Evolutionary conservation across 2,329 filamentous ascomycete genomes (phyloP), one percentile per base, ranked within the genome.

Genomic region (Hortaea werneckii): DNA sequence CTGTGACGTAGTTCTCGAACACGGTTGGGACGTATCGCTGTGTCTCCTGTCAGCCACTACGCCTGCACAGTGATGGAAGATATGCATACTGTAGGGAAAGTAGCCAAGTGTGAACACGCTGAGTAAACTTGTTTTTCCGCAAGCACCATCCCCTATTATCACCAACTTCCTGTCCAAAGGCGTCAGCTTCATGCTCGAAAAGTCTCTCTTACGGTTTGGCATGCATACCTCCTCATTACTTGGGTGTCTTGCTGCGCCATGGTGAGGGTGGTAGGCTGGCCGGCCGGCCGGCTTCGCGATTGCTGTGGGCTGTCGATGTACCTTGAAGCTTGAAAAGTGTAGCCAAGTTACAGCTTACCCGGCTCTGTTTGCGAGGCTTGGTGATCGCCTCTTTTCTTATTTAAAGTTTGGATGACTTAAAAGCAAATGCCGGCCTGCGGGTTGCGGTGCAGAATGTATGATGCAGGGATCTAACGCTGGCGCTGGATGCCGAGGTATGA

Each of bases 1-100:
- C 92, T 58, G 92, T 98, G 54, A 98, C 92, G 63, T 98, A 98
- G 72, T 98, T 98, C 65, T 98, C 92, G 68, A 98, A 98, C 34
- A 98, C 92, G 40, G 92, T 98, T 1, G 92, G 92, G 43, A 95
- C 89, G 66, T 57, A 64, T 51, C 58, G 54, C 59, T 65, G 46
- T 12, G 8, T 9, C 4, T n/a, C 6, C 5, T 46, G 50, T 58
- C 41, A 59, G 54, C 10, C 44, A 40, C 27, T 42, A 13, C 9
- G 35, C 13, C 20, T 20, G 20, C 20, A 20, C n/a, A 27, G 10
- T 29, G 20, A 12, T 3, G 32, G 10, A 37, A 12, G 12, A 12
- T 37, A 37, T 37, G 20, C 87, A 73, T 75, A 95, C 90, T 62
- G 88, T 95, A 59, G 92, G 92, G 92, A 61, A 96, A 98, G 69